Base-by-base conservation (phyloP, 371 early-diverging fungal genomes). In the Mucor ambiguus region DNA sequence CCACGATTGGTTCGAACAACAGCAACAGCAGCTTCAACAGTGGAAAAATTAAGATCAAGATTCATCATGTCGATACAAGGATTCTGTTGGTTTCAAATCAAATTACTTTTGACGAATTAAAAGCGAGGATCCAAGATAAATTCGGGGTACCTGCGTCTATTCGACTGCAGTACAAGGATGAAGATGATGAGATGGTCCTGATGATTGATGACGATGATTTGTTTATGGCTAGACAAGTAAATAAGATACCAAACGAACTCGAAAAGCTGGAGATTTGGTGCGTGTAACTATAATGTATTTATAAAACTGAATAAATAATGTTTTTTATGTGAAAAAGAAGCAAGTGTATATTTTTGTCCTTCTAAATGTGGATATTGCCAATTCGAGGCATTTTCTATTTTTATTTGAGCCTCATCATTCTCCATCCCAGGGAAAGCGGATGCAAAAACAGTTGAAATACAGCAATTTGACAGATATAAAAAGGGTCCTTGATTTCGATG, bases 171-270 rank as follows among this genome's bases (percentile, higher is more conserved):
- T 97, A 95, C 75, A 87, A 88, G 70, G 97, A 97, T 68, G 95
- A 94, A 67, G 96, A 95, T 57, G 87, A 90, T 61, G 93, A 92
- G 66, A 79, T 91, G 72, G 91, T 96, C 16, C 75, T 91, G 43
- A 93, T 97, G 89, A 91, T 91, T 26, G 96, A 96, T 75, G 88
- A 96, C 35, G 98, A 96, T 64, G 97, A 97, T 79, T 84, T 94
- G 71, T 87, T 90, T 64, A 88, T 95, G 77, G 95, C 95, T 33
- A 80, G 87, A 65, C 89, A 87, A 71, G 66, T 72, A 26, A 60
- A 87, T 49, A 78, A 84, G 38, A 85, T 84, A 7, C 79, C 84
- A 73, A 62, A 10, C 10, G 66, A 67, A 69, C 55, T 81, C 4
- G 82, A 87, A 64, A 83, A 86, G 55, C 71, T 89, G 68, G 91